These are phyloP conservation scores for Gossypium australe DNA, from an alignment of 345 rosid species.

Conservation along the genomic window DNA sequence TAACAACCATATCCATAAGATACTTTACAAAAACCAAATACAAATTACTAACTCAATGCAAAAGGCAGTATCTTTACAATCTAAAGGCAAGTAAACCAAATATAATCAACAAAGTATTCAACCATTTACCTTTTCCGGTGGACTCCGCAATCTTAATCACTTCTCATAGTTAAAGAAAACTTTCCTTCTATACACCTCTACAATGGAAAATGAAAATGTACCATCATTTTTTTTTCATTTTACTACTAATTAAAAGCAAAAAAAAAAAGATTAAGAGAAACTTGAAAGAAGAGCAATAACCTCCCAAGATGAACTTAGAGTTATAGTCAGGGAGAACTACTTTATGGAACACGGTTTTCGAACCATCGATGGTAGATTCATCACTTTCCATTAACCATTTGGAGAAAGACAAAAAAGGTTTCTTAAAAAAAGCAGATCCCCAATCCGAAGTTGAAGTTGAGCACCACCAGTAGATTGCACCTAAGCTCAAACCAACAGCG, in stretches of 20 bases:
- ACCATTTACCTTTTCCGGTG: too few species aligned
- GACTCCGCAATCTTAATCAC: too few species aligned
- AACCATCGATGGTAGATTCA: constrained; percentile 26
- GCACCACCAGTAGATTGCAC: constrained; percentile 43
- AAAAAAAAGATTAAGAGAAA: too few species aligned
- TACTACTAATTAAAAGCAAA: not conserved
- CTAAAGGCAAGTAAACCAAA: too few species aligned
- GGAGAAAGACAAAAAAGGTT: constrained; percentile 36
- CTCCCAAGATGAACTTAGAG: constrained; percentile 58
- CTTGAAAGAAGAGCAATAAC: constrained; percentile 19
- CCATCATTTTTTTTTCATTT: not conserved
- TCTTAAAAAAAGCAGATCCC: constrained; percentile 20
- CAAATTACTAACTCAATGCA: too few species aligned
- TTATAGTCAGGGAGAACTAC: constrained; percentile 52
- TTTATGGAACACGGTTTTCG: constrained; percentile 35
- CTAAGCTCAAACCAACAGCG: constrained; percentile 50
- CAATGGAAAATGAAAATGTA: not conserved
- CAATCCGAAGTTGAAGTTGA: constrained; percentile 16
- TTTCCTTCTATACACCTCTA: constrained; percentile 27
- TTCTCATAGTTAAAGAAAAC: too few species aligned
- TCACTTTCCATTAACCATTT: constrained; percentile 13
- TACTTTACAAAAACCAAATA: too few species aligned
- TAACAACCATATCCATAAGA: too few species aligned
- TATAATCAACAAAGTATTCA: too few species aligned
- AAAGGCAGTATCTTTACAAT: too few species aligned